Evolutionary conservation across 106 monocot genomes (phyloP).

Genomic region (Xerophyta viscosa): DNA sequence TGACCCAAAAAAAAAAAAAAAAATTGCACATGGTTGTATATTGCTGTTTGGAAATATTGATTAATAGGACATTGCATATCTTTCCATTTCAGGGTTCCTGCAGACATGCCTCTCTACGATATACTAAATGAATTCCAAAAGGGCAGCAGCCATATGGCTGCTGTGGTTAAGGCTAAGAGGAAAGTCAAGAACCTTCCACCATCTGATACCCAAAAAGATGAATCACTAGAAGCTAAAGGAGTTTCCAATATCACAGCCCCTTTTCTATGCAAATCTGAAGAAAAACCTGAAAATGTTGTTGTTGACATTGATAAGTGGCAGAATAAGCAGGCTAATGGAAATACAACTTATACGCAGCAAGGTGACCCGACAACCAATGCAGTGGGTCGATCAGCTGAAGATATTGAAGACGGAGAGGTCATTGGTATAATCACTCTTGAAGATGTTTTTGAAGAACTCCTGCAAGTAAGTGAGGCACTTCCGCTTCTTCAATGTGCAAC

Average conservation of each 20-base stretch:
- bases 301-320: conserved; percentile 56
- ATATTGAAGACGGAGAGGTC: conserved; percentile 87
- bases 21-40: too few species aligned
- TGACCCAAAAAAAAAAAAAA: too few species aligned
- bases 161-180: conserved; percentile 73
- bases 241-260: conserved; percentile 32
- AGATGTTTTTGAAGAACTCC: conserved; percentile 98
- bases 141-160: conserved; percentile 99
- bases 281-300: conserved; percentile 27
- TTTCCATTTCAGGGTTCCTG: conserved; percentile 69
- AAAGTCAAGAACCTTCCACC: conserved; percentile 22
- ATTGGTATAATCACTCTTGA: conserved; percentile 97
- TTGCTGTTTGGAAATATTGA: too few species aligned
- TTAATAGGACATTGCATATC: too few species aligned
- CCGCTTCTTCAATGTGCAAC: too few species aligned
- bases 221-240: conserved; percentile 21
- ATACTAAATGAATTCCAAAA: conserved; percentile 99
- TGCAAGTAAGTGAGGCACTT: conserved; percentile 86
- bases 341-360: conserved; percentile 15
- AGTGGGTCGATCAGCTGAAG: conserved; percentile 32
- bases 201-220: conserved; percentile 17
- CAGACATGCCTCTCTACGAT: conserved; percentile 98
- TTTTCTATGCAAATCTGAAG: conserved; percentile 35
- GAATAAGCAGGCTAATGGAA: conserved; percentile 24
- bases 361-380: conserved; percentile 25